Conservation (phyloP, 2,329 filamentous ascomycete genomes). For the Diplodia mutila region DNA sequence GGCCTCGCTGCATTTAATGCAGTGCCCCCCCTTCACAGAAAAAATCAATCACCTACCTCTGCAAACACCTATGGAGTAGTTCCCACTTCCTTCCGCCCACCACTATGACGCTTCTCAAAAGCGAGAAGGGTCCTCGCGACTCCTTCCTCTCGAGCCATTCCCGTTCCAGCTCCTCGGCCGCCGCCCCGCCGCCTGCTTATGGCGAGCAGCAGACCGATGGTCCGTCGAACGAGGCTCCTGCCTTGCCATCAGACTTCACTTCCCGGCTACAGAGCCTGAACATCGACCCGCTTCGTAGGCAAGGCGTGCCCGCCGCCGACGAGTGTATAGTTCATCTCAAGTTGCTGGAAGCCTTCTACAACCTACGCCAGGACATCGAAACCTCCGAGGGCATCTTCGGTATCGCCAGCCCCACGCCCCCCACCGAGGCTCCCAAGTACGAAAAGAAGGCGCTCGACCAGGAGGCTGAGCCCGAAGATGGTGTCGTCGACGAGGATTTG, state of each 20-base stretch:
- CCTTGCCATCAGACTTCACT: conserved; percentile 19
- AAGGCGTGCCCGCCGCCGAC: conserved; percentile 13
- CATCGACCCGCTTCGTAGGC: not conserved
- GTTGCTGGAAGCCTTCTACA: conserved; percentile 69
- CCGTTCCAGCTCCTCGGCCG: not conserved
- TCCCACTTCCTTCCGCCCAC: not conserved
- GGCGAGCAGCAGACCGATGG: conserved; percentile 4
- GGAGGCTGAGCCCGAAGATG: not conserved
- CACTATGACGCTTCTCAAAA: conserved; percentile 3
- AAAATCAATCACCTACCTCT: not conserved
- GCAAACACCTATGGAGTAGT: not conserved
- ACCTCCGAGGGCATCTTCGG: conserved; percentile 70
- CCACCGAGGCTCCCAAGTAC: not conserved
- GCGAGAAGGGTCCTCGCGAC: conserved; percentile 38
- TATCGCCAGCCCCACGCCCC: conserved; percentile 41
- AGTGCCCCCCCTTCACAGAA: not conserved
- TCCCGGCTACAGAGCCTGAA: conserved; percentile 9
- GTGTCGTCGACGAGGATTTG: not conserved
- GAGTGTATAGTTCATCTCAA: conserved; percentile 75
- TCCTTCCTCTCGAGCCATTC: conserved; percentile 5
- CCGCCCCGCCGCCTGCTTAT: conserved; percentile 17
- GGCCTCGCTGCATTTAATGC: not conserved
- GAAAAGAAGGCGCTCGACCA: not conserved
- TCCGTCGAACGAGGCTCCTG: not conserved
- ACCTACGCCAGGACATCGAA: conserved; percentile 68